phyloP scores from a whole-genome alignment of 768 basidiomycete species.

The Kwoniella heveanensis region DNA sequence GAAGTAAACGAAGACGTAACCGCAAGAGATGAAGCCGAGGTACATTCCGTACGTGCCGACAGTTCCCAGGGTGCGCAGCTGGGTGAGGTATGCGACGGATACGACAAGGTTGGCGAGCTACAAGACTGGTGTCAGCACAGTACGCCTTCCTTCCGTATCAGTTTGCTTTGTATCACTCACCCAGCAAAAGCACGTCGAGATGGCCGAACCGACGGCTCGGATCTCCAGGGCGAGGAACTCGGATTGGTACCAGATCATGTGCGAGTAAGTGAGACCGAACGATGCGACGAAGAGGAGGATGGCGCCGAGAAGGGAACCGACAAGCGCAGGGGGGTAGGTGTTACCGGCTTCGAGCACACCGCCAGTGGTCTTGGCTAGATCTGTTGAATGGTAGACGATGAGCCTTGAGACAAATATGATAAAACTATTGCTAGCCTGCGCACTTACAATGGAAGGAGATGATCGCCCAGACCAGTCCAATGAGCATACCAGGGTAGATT shows the following conservation, averaged over 20 bases:
- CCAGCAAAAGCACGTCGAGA: constrained; percentile 21
- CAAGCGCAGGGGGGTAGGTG: not conserved
- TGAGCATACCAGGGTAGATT: constrained; percentile 21
- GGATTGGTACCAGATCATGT: constrained; percentile 27
- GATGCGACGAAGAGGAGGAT: constrained; percentile 23
- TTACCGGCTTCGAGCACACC: not conserved
- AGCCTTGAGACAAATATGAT: constrained; percentile 1
- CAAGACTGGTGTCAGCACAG: too few species aligned
- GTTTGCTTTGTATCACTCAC: too few species aligned
- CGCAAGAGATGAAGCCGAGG: constrained; percentile 15
- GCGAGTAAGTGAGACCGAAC: constrained; percentile 20
- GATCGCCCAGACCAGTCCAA: constrained; percentile 22
- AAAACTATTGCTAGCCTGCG: too few species aligned
- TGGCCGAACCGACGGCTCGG: constrained; percentile 23
- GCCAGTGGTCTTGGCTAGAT: too few species aligned
- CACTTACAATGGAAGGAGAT: constrained; percentile 15
- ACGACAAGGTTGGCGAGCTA: constrained; percentile 28
- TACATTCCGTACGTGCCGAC: constrained; percentile 31
- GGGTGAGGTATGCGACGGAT: not conserved
- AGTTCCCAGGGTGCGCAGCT: constrained; percentile 11
- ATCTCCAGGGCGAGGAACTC: constrained; percentile 37
- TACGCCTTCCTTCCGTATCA: too few species aligned
- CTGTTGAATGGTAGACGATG: not conserved
- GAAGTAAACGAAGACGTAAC: constrained; percentile 27
- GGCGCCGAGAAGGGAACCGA: constrained; percentile 17